Evolutionary conservation across 1,284 basidiomycete species (phyloP).

Genomic region (Hymenochaete sp.): DNA sequence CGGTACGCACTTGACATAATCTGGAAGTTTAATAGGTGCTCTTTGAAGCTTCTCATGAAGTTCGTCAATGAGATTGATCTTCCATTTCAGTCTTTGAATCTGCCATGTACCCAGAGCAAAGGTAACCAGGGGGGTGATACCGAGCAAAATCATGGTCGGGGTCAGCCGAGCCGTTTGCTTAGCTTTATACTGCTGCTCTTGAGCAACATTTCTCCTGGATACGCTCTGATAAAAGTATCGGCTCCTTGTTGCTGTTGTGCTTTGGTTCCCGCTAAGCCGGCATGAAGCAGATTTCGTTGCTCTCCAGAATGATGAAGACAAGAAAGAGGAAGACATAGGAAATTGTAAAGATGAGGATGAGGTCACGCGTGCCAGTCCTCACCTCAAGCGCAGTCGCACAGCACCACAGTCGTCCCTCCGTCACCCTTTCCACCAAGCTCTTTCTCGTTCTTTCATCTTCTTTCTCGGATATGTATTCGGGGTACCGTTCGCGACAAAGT

Average conservation of each 20-base stretch:
- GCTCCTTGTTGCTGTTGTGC: too few relatives aligned
- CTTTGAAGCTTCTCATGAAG: slow-evolving; percentile 85
- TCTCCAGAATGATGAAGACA: slow-evolving; percentile 1
- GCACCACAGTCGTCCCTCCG: too few relatives aligned
- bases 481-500: slow-evolving; percentile 23
- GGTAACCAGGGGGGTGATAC: slow-evolving; percentile 84
- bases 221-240: too few relatives aligned
- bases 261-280: too few relatives aligned
- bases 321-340: slow-evolving; percentile 9
- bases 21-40: slow-evolving; percentile 73
- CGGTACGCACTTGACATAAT: slow-evolving; percentile 73
- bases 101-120: slow-evolving; percentile 96
- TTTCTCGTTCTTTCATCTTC: too few relatives aligned
- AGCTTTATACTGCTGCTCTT: slow-evolving; percentile 36
- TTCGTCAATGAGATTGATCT: slow-evolving; percentile 88
- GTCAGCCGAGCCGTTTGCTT: slow-evolving; percentile 51
- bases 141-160: slow-evolving; percentile 73
- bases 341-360: too few relatives aligned
- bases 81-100: slow-evolving; percentile 87
- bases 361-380: too few relatives aligned
- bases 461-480: too few relatives aligned
- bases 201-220: slow-evolving; percentile 5
- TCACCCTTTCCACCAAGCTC: too few relatives aligned
- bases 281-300: neutral
- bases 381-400: too few relatives aligned